Evolutionary conservation across 1,284 basidiomycete species (phyloP).

Genomic region (Caloboletus firmus): DNA sequence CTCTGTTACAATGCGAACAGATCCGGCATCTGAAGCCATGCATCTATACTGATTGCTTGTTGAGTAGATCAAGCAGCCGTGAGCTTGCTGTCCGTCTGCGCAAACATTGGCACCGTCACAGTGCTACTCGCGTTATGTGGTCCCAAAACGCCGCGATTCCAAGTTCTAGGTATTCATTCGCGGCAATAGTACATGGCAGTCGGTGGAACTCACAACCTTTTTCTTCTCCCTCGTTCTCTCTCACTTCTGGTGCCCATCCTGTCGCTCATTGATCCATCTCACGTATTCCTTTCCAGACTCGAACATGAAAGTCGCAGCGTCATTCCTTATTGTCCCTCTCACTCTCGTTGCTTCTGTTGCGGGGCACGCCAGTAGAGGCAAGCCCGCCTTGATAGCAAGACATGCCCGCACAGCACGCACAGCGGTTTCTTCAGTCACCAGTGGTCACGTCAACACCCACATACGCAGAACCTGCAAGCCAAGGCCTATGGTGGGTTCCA

Average conservation of each 20-base stretch:
- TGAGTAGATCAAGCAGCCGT: not conserved
- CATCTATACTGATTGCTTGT: not conserved
- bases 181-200: not conserved
- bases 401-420: constrained; percentile 2
- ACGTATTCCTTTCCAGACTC: not conserved
- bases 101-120: not conserved
- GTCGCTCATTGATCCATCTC: constrained; percentile 5
- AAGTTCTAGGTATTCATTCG: not conserved
- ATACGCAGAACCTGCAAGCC: constrained; percentile 3
- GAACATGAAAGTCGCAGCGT: constrained; percentile 35
- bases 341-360: constrained; percentile 5
- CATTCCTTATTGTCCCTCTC: not conserved
- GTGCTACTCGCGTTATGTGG: not conserved
- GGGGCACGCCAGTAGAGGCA: not conserved
- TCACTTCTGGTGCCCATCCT: not conserved
- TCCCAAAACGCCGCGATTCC: constrained; percentile 2
- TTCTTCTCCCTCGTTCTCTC: not conserved
- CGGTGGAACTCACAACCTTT: not conserved
- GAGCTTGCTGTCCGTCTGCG: no score
- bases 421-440: not conserved
- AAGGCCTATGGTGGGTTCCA: constrained; percentile 1
- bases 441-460: not conserved
- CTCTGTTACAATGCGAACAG: not conserved
- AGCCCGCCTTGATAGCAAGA: constrained; percentile 8
- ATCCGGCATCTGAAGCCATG: not conserved